Evolutionary conservation across 805 yeast genomes (phyloP), one percentile per base, ranked within the genome.

Genomic region (Kuraishia cidri): DNA sequence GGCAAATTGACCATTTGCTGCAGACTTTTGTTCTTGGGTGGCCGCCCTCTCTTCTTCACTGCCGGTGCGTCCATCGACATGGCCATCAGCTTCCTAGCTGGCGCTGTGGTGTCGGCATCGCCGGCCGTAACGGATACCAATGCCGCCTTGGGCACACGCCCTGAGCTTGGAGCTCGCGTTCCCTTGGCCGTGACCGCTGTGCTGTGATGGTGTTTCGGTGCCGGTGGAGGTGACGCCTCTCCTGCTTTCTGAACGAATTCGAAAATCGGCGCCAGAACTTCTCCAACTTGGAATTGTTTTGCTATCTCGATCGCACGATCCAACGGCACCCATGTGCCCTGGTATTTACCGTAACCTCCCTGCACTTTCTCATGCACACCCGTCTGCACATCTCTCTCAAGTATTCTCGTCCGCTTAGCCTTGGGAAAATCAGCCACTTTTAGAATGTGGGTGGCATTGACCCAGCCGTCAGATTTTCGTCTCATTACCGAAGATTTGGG

Each of bases 311-410:
- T 57, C 1, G 95, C 97, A 31, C 83, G 73, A 5, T 68, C 75
- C 40, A 84, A 57, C 0, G 97, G 97, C 6, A 88, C 88, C 96
- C 96, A 88, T 2, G 97, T 88, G 12, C 96, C 97, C 56, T 90
- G 97, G 56, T 87, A 90, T 50, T 88, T 79, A 34, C 97, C 97
- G 52, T 87, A 88, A 3, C 97, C 97, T 40, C 97, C 97, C 56
- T 88, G 97, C 15, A 88, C 86, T 54, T 90, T 90, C 48, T 88
- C 96, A 53, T 88, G 97, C 13, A 66, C 58, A 4, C 94, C 95
- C 26, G 70, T 72, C 50, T 90, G 96, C n/a, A 90, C 95, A 41
- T 88, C 96, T 47, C 81, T 76, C 52, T 88, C 97, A 45, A 88
- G 67, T 40, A 88, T 86, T 46, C 94, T 79, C 13, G 97, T 88